phyloP scores from a whole-genome alignment of 345 rosid genomes.

The Syzygium grande region DNA sequence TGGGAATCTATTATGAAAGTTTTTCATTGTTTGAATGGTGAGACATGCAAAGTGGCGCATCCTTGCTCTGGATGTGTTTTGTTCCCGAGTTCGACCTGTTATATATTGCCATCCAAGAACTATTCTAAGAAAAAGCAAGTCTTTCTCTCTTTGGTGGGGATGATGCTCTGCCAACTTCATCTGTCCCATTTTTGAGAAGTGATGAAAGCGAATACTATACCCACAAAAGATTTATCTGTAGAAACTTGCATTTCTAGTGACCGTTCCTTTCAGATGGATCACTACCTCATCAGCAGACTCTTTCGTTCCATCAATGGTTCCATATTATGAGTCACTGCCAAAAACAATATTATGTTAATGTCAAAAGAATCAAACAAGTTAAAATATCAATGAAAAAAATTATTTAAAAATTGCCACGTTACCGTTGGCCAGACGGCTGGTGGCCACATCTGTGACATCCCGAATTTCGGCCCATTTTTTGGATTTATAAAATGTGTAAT shows the following conservation, averaged over 20 bases:
- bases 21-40: neutral
- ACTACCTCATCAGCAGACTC: neutral
- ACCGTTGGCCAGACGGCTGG: too few species aligned
- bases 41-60: neutral
- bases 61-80: neutral
- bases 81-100: neutral
- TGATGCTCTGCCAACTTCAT: neutral
- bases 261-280: neutral
- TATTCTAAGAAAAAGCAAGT: neutral
- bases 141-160: neutral
- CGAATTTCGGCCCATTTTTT: too few species aligned
- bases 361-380: neutral
- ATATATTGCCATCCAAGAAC: neutral
- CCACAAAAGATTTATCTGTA: neutral
- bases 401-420: too few species aligned
- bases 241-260: neutral
- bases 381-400: too few species aligned
- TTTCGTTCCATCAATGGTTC: neutral
- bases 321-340: neutral
- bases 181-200: neutral
- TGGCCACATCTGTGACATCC: too few species aligned
- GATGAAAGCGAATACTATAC: neutral
- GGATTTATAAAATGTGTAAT: too few species aligned
- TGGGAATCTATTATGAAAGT: neutral
- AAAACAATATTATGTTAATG: neutral